A percentile compares a stretch with the other conserved stretches of the same genome.
Conservation (phyloP, 768 basidiomycete species). For the Leccinum truebloodii region DNA sequence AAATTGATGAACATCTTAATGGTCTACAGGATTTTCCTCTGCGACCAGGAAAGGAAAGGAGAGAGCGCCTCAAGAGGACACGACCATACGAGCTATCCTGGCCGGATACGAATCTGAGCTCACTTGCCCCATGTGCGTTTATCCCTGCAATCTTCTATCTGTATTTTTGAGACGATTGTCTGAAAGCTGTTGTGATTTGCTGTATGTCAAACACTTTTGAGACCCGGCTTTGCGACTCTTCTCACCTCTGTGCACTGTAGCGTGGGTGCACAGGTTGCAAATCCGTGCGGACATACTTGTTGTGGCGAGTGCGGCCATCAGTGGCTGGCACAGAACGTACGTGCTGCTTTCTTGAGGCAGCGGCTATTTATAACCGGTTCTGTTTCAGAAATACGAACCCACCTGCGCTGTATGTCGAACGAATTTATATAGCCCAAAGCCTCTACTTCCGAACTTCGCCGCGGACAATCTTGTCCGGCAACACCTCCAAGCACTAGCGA, state of each 20-base stretch:
- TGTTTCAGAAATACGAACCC: slow-evolving; percentile 39
- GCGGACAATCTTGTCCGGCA: slow-evolving; percentile 62
- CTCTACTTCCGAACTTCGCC: slow-evolving; percentile 65
- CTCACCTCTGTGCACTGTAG: slow-evolving; percentile 36
- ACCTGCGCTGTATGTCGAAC: slow-evolving; percentile 65
- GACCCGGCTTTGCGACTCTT: background rate
- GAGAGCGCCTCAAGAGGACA: slow-evolving; percentile 31
- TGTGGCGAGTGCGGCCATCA: slow-evolving; percentile 67
- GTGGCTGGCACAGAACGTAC: slow-evolving; percentile 59
- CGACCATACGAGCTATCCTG: slow-evolving; percentile 36
- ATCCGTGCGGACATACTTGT: slow-evolving; percentile 73
- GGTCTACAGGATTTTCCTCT: slow-evolving; percentile 5
- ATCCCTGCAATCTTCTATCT: background rate
- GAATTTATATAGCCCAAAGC: slow-evolving; percentile 36
- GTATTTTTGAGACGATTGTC: background rate
- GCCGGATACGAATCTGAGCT: slow-evolving; percentile 62
- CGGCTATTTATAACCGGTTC: slow-evolving; percentile 4
- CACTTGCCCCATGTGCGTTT: slow-evolving; percentile 69
- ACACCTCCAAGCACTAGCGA: slow-evolving; percentile 51
- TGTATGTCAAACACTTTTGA: slow-evolving; percentile 45
- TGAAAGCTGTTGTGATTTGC: slow-evolving; percentile 69
- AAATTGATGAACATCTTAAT: slow-evolving; percentile 11
- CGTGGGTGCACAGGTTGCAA: slow-evolving; percentile 59
- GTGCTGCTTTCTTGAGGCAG: slow-evolving; percentile 14
- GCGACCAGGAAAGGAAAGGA: slow-evolving; percentile 47